Percentiles rank a stretch among this genome's conserved stretches.
Conservation (phyloP, 2,329 filamentous ascomycete species). For the Apiospora saccharicola region DNA sequence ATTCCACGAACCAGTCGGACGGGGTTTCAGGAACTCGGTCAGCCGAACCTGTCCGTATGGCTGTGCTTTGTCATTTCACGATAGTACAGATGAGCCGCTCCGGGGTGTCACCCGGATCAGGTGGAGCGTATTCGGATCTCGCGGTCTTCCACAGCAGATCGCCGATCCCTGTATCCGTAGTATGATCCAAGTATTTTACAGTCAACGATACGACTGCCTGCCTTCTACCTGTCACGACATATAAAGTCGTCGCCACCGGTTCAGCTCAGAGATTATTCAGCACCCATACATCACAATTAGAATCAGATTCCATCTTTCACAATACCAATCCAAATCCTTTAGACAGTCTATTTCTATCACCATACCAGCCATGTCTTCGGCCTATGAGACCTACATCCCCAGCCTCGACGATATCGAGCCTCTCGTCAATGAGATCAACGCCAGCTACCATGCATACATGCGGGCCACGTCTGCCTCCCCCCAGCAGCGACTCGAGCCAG, state of each 20-base stretch:
- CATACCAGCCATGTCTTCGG: not conserved
- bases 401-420: not conserved
- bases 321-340: not conserved
- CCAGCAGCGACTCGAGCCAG: not conserved
- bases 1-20: not conserved
- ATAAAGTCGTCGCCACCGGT: not conserved
- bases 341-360: accelerated
- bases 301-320: not conserved
- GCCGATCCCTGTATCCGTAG: too few relatives aligned
- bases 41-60: not conserved
- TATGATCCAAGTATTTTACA: too few relatives aligned
- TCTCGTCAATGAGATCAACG: not conserved
- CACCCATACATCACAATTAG: not conserved
- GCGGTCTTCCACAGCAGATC: not conserved
- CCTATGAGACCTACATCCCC: not conserved
- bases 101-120: not conserved
- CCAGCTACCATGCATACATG: not conserved
- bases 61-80: not conserved
- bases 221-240: not conserved
- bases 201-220: not conserved
- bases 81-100: not conserved
- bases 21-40: not conserved
- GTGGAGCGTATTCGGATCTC: not conserved
- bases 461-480: not conserved
- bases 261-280: not conserved